phyloP scores from a whole-genome alignment of 2,329 filamentous ascomycete species.

The Fusarium albosuccineum region DNA sequence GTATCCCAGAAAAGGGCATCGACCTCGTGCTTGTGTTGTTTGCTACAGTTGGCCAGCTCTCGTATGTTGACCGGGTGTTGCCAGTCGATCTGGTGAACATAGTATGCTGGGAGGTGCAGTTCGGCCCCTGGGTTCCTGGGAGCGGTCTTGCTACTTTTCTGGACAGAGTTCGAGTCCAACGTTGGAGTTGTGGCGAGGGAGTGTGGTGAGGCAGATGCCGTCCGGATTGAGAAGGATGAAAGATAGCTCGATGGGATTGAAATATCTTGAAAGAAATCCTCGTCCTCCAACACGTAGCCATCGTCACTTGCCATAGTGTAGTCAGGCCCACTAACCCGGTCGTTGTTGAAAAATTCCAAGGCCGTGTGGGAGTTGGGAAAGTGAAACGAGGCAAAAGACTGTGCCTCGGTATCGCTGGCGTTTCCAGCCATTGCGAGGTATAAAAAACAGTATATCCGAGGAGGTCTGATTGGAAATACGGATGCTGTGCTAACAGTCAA shows the following conservation, averaged over 20 bases:
- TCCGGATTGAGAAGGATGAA: background rate
- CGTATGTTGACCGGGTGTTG: background rate
- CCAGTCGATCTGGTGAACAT: slow-evolving; percentile 21
- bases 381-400: slow-evolving; percentile 1
- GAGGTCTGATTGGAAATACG: background rate
- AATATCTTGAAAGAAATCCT: background rate
- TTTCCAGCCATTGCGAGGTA: slow-evolving; percentile 6
- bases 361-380: slow-evolving; percentile 8
- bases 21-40: slow-evolving; percentile 13
- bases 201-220: background rate
- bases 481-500: background rate
- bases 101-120: slow-evolving; percentile 4
- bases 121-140: too few relatives aligned
- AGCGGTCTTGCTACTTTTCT: too few relatives aligned
- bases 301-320: slow-evolving; percentile 11
- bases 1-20: slow-evolving; percentile 19
- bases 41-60: slow-evolving; percentile 1
- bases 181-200: background rate
- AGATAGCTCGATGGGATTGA: slow-evolving; percentile 8
- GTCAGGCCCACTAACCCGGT: slow-evolving; percentile 12
- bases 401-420: background rate
- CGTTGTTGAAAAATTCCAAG: slow-evolving; percentile 23
- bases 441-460: background rate
- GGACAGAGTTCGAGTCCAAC: background rate
- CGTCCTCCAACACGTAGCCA: slow-evolving; percentile 1